Evolutionary conservation across 805 yeast genomes (phyloP), one percentile per base, ranked within the genome.

Genomic region (Ogataea dorogensis): DNA sequence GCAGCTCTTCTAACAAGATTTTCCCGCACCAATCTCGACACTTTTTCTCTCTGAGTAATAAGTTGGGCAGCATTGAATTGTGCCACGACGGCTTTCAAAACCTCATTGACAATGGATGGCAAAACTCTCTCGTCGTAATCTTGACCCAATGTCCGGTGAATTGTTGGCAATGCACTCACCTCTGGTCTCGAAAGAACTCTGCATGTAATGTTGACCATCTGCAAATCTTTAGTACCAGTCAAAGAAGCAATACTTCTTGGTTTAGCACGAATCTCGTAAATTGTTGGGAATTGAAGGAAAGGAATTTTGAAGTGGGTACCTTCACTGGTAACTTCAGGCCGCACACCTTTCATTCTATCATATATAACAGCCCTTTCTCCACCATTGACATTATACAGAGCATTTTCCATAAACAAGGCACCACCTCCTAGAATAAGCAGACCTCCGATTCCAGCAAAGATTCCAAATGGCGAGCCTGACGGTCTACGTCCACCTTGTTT

Each of bases 161-260:
- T 86, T 9, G 71, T 72, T 17, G 98, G 96, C 49, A 93, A 71
- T 34, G 87, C 78, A 34, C 64, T 62, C 18, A 87, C 73, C 39
- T 84, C 82, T 0, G 98, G 98, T 61, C 89, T 81, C 38, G 94
- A 83, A 52, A 93, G 75, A 17, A 93, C 98, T 69, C 98, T 82
- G 64, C 98, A 93, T n/a, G 98, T 91, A 58, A 93, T 91, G 64
- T 88, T 93, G 32, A 93, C 98, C 98, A 93, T 93, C 69, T 93
- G 98, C 59, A 93, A 74, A 66, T 93, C 98, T 68, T 93, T 93
- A 15, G 98, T 93, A 49, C 98, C 98, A 1, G 98, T 93, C 54
- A 94, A 74, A 17, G 96, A 86, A 10, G 97, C 86, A 43, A 93
- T 94, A 51, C 88, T 88, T 65, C 97, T 80, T 42, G 98, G 98